phyloP scores from a whole-genome alignment of 805 yeast species.

The Yarrowia divulgata region DNA sequence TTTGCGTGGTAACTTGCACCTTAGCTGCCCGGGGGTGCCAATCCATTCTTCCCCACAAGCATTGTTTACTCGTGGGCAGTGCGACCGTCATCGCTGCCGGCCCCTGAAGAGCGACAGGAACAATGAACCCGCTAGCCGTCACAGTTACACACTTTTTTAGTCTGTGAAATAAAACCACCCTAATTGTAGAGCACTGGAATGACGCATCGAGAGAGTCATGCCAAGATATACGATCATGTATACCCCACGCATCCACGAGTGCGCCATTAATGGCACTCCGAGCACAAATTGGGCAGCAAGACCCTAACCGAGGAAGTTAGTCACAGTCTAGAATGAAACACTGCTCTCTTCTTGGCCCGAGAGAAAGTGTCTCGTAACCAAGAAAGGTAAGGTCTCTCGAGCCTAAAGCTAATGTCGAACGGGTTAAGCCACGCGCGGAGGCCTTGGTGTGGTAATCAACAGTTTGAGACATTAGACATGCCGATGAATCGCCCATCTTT shows the following conservation, averaged over 20 bases:
- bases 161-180: background rate
- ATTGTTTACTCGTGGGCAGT: constrained; percentile 30
- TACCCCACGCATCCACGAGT: background rate
- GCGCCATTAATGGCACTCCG: background rate
- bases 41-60: constrained; percentile 35
- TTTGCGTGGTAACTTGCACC: constrained; percentile 30
- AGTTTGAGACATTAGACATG: constrained; percentile 22
- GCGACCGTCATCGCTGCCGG: constrained; percentile 13
- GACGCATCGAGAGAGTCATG: background rate
- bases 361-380: constrained; percentile 34
- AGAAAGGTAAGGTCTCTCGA: constrained; percentile 22
- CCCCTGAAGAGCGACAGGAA: constrained; percentile 28
- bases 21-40: constrained; percentile 16
- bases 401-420: constrained; percentile 17
- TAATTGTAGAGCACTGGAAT: background rate
- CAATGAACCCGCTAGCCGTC: constrained; percentile 6
- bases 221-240: background rate
- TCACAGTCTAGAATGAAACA: constrained; percentile 26
- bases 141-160: constrained; percentile 6
- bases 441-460: constrained; percentile 7
- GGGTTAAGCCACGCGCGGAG: constrained; percentile 36
- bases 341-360: constrained; percentile 27
- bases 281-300: constrained; percentile 8
- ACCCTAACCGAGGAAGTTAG: constrained; percentile 21
- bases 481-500: background rate